Evolutionary conservation across 805 yeast genomes (phyloP).

Genomic region (Kazachstania psychrophila): DNA sequence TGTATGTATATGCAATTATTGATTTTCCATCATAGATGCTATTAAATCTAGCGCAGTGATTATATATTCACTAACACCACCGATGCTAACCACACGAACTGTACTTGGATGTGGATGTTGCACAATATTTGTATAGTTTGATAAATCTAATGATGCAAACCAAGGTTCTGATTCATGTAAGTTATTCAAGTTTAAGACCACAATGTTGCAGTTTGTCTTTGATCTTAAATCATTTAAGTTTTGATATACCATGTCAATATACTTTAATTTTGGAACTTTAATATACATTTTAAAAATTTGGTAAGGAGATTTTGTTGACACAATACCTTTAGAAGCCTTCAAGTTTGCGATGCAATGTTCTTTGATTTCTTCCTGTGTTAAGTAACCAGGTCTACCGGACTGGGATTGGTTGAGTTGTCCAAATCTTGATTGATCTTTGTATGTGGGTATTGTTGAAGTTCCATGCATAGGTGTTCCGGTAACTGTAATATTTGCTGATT

Average conservation of each 20-base stretch:
- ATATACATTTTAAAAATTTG: constrained; percentile 28
- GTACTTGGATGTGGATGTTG: constrained; percentile 28
- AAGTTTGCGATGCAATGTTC: constrained; percentile 25
- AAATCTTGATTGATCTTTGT: no score
- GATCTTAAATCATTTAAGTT: constrained; percentile 25
- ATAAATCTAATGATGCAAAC: constrained; percentile 21
- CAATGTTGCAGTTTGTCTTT: constrained; percentile 28
- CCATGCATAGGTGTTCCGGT: no score
- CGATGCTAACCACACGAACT: constrained; percentile 24
- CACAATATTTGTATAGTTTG: constrained; percentile 14
- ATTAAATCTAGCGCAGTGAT: constrained; percentile 21
- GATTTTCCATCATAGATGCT: constrained; percentile 10
- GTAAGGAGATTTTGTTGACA: constrained; percentile 22
- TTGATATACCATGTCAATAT: constrained; percentile 21
- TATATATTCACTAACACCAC: constrained; percentile 29
- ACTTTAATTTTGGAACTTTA: constrained; percentile 26
- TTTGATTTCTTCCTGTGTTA: constrained; percentile 26
- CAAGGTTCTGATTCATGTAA: constrained; percentile 28
- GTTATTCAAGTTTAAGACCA: constrained; percentile 26
- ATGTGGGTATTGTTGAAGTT: no score
- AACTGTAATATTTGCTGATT: background rate
- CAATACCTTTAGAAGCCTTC: constrained; percentile 19
- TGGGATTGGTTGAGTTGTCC: background rate
- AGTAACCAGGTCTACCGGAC: constrained; percentile 11
- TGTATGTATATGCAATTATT: no score